These are phyloP conservation scores for Teratosphaeria viscida DNA, from an alignment of 2,329 filamentous ascomycete species.

Conservation along the genomic window DNA sequence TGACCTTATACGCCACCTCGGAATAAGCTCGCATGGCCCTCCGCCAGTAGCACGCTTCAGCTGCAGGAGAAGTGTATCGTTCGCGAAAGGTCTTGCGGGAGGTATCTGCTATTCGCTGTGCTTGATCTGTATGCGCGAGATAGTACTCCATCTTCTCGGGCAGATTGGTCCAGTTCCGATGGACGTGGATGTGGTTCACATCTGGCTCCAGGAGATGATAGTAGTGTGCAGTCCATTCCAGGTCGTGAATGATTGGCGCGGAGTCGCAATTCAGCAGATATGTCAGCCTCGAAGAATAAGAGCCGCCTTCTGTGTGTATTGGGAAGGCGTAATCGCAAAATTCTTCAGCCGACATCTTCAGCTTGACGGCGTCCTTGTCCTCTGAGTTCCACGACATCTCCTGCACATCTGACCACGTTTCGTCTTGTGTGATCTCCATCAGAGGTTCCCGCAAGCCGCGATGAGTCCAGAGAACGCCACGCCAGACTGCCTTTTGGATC, in stretches of 20 bases:
- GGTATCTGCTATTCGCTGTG: slow-evolving; percentile 18
- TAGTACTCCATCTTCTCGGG: slow-evolving; percentile 15
- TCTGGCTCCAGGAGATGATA: slow-evolving; percentile 20
- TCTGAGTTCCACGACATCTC: not conserved
- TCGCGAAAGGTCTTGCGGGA: slow-evolving; percentile 13
- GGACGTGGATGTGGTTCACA: slow-evolving; percentile 23
- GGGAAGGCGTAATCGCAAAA: slow-evolving; percentile 23
- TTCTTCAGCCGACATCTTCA: slow-evolving; percentile 7
- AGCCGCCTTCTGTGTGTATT: slow-evolving; percentile 25
- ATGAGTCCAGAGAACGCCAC: slow-evolving; percentile 28
- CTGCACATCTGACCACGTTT: slow-evolving; percentile 38
- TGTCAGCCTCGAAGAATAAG: slow-evolving; percentile 26
- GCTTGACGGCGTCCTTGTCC: slow-evolving; percentile 1
- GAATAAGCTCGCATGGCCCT: slow-evolving; percentile 21
- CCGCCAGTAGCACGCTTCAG: slow-evolving; percentile 22
- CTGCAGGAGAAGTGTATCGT: slow-evolving; percentile 20
- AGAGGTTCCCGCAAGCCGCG: slow-evolving; percentile 18
- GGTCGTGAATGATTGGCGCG: slow-evolving; percentile 19
- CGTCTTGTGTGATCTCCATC: slow-evolving; percentile 20
- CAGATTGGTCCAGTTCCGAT: slow-evolving; percentile 22
- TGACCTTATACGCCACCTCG: not conserved
- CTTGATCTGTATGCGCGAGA: slow-evolving; percentile 13
- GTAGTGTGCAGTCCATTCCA: slow-evolving; percentile 23
- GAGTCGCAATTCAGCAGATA: slow-evolving; percentile 26
- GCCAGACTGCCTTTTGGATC: slow-evolving; percentile 39